Base-by-base conservation (phyloP, 2,329 filamentous ascomycete genomes). In the Colletotrichum paranaense region DNA sequence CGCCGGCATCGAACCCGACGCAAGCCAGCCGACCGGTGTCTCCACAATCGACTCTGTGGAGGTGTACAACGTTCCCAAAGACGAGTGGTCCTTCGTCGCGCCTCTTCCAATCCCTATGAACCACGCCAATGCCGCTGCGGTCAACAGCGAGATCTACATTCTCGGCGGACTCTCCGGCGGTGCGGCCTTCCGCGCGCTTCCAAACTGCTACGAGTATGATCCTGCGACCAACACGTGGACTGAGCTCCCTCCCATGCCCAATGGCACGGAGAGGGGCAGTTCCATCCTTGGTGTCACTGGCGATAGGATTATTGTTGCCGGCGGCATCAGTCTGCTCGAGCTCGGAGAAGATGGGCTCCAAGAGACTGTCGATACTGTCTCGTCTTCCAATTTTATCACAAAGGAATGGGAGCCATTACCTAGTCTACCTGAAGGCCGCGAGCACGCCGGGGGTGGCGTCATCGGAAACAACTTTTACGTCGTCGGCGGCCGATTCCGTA, bases 61-160 rank as follows among this genome's bases (percentile, higher is more conserved):
- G 53, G 76, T 76, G 0, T 84, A 80, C 62, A 77, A 84, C 58
- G 74, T 76, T 0, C 22, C 24, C 22, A 76, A 70, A 1, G 74
- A 82, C n/a, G 74, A 32, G 1, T 83, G 82, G 82, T 62, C 62
- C n/a, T 19, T 62, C 1, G 78, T 74, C 1, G 75, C 81, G 0
- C 75, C 79, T 5, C 67, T 80, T 0, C 83, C 84, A 0, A 56
- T 78, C 0, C 57, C 76, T 5, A 72, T 82, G 3, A 84, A 83
- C 60, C 83, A 85, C 65, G 76, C 79, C 58, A 86, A 86, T 63
- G 80, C 78, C 24, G 84, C 80, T 7, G 80, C 76, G 0, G 76
- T 82, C 2, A 71, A 81, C 56, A 79, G 79, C 57, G 82, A 82
- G 66, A 77, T 85, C 14, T 85, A 84, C 67, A 62, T 85, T 0